Conservation (phyloP, 1,284 basidiomycete species). For the Cystobasidiaceae sp. region DNA sequence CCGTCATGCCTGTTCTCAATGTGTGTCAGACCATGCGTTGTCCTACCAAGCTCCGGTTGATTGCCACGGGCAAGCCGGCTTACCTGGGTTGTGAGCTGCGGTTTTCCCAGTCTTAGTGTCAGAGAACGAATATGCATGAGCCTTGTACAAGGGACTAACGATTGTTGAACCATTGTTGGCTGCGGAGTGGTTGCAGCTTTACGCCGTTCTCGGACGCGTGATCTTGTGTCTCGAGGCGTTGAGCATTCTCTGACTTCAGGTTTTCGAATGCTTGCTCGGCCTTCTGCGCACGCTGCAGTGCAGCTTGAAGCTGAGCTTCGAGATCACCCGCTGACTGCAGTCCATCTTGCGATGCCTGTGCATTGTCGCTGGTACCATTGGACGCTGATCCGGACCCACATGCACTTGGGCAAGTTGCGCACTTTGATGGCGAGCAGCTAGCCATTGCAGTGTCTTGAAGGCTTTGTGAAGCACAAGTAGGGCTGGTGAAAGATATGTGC, state of each 20-base stretch:
- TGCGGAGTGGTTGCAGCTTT: constrained; percentile 16
- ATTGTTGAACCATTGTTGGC: constrained; percentile 30
- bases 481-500: not conserved
- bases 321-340: constrained; percentile 5
- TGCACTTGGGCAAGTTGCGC: constrained; percentile 7
- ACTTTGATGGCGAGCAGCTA: constrained; percentile 20
- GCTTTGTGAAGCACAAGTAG: not conserved
- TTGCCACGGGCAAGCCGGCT: not conserved
- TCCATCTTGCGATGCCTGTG: not conserved
- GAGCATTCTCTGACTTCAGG: constrained; percentile 15
- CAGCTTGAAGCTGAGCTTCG: constrained; percentile 6
- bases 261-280: constrained; percentile 29
- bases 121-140: no score
- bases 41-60: no score
- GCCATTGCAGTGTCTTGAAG: not conserved
- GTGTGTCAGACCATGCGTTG: no score
- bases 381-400: constrained; percentile 10
- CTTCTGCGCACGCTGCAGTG: constrained; percentile 11
- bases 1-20: constrained; percentile 20
- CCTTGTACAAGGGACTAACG: constrained; percentile 1
- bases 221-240: no score
- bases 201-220: constrained; percentile 5
- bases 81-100: constrained; percentile 21
- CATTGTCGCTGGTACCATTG: not conserved
- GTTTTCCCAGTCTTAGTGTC: no score